Conservation (phyloP, 306 rosid species). For the Comarum palustre region DNA sequence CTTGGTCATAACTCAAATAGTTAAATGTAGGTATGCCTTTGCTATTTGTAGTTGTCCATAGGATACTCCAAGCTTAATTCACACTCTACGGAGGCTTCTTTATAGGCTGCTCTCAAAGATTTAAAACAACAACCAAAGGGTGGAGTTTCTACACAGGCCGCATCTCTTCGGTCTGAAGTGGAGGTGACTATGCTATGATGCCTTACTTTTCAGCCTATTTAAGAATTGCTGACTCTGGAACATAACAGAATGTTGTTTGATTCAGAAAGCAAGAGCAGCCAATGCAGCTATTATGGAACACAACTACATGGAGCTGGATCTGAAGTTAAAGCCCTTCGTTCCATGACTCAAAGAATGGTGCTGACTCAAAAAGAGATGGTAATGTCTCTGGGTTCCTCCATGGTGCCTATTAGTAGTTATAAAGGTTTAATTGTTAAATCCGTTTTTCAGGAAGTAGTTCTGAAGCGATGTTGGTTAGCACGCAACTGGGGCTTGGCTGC, state of each 20-base stretch:
- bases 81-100: constrained; percentile 15
- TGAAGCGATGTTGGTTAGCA: constrained; percentile 99
- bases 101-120: constrained; percentile 83
- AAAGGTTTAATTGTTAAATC: constrained; percentile 26
- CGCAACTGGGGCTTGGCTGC: constrained; percentile 98
- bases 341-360: constrained; percentile 96
- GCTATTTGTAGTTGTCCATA: not conserved
- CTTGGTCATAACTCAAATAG: constrained; percentile 4
- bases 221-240: not conserved
- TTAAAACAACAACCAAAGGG: constrained; percentile 60
- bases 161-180: constrained; percentile 56
- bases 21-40: not conserved
- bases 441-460: constrained; percentile 88
- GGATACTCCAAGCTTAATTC: not conserved
- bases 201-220: not conserved
- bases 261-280: constrained; percentile 73
- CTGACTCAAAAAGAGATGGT: constrained; percentile 97
- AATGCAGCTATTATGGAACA: constrained; percentile 46
- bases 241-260: constrained; percentile 20
- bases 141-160: constrained; percentile 60
- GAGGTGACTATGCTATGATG: constrained; percentile 38
- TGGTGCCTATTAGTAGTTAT: constrained; percentile 24
- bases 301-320: constrained; percentile 75
- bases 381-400: constrained; percentile 21
- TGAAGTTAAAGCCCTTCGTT: constrained; percentile 79